phyloP scores from a whole-genome alignment of 1,139 yeast species.

The Suhomyces coccinellae region DNA sequence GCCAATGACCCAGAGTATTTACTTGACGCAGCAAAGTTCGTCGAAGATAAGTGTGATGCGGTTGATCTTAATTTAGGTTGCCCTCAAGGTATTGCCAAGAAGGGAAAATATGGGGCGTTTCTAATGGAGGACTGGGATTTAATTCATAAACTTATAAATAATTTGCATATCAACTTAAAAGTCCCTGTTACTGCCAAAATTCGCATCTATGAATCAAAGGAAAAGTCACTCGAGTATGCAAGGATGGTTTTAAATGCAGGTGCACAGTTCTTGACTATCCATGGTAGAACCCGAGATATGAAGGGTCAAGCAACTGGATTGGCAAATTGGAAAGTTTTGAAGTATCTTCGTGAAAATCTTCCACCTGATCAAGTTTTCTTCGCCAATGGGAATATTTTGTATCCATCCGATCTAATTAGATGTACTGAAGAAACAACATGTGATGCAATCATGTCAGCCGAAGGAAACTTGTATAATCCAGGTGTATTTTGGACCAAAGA shows the following conservation, averaged over 20 bases:
- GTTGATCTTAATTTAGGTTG: constrained; percentile 95
- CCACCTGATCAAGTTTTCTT: constrained; percentile 85
- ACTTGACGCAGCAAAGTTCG: constrained; percentile 76
- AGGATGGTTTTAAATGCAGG: constrained; percentile 91
- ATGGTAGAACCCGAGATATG: constrained; percentile 96
- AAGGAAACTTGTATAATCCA: constrained; percentile 91
- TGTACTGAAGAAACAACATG: constrained; percentile 64
- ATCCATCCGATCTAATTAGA: constrained; percentile 74
- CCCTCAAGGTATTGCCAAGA: constrained; percentile 95
- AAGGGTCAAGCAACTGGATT: constrained; percentile 94
- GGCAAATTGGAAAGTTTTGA: constrained; percentile 87
- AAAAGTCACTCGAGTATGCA: constrained; percentile 84
- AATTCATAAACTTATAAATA: constrained; percentile 68
- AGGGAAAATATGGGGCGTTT: constrained; percentile 94
- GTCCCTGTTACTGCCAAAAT: constrained; percentile 96
- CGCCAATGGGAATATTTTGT: constrained; percentile 89
- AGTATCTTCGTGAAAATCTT: constrained; percentile 72
- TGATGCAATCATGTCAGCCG: constrained; percentile 98
- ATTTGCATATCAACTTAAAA: constrained; percentile 68
- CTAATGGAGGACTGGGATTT: constrained; percentile 97
- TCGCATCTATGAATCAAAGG: constrained; percentile 82
- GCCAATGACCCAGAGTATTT: constrained; percentile 91
- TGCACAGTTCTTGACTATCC: constrained; percentile 92
- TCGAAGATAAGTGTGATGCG: constrained; percentile 87
- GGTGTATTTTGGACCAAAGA: constrained; percentile 72